Conservation (phyloP, 768 basidiomycete species). For the Tubosaeta brunneosetosa region DNA sequence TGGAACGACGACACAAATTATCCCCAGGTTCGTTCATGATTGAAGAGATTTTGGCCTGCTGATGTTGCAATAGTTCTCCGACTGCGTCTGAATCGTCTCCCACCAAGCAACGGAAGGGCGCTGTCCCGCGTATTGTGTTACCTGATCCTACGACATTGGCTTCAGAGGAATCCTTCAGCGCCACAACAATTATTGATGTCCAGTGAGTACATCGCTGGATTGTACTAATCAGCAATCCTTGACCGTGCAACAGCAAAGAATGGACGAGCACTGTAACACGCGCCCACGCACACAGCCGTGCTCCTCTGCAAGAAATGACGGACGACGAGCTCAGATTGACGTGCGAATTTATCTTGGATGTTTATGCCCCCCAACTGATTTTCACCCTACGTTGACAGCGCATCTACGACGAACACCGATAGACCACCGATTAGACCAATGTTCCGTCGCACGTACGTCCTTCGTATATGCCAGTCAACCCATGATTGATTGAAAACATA, state of each 20-base stretch:
- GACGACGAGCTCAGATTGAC: neutral
- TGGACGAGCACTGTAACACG: neutral
- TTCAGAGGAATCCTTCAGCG: neutral
- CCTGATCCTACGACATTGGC: neutral
- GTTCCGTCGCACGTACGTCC: constrained; percentile 4
- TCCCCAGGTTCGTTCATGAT: neutral
- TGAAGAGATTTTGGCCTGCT: neutral
- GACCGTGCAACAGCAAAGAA: neutral
- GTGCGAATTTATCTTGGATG: neutral
- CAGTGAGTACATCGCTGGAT: neutral
- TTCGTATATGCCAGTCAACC: neutral
- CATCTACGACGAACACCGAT: neutral
- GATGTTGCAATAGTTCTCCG: neutral
- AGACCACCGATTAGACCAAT: neutral
- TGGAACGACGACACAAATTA: neutral
- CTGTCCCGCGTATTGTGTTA: neutral
- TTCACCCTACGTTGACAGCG: neutral
- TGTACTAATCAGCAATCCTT: neutral
- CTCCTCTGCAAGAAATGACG: neutral
- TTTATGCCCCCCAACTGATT: neutral
- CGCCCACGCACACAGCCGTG: neutral
- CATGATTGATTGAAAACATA: neutral
- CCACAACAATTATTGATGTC: neutral
- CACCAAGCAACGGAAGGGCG: neutral
- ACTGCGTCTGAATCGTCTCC: neutral